Evolutionary conservation across 148 eudicot species (phyloP), one percentile per base, ranked within the genome.

Genomic region (Simmondsia chinensis): DNA sequence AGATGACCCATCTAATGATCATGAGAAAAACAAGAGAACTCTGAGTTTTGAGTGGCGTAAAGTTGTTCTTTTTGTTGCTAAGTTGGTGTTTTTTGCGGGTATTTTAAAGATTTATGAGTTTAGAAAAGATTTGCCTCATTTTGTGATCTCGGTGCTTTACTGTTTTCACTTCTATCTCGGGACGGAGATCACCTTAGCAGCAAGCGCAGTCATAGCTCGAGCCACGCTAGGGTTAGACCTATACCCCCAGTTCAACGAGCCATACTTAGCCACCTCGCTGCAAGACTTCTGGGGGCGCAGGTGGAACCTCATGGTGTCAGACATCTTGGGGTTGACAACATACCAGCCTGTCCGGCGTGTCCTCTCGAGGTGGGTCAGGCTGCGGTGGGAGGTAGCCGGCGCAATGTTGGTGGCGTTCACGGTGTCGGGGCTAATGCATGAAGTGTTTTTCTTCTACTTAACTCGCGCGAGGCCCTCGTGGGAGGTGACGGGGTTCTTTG

Each of bases 251-350:
- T 77, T 66, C 45, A 33, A 71, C 14, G 73, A 77, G 38, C 84
- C 84, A 1, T 77, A 77, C 27, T 14, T 73, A 1, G 34, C 78
- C 19, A 67, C 84, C 3, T 77, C 84, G 8, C 60, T 81, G 2
- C 89, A 77, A 14, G 78, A 81, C 47, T 81, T 81, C 35, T 81
- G 84, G 89, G 81, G 81, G 15, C 68, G 69, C 4, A 48, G 89
- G 51, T 81, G 89, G 84, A 81, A 81, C 45, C 72, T 77, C 21
- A 68, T 81, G 78, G 84, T 74, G 4, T 42, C 73, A 1, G 39
- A 72, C 29, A 57, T 72, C 3, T 48, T 77, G 31, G 61, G 89
- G 7, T 53, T 64, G n/a, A 50, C 84, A 2, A 46, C 65, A 2
- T 64, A 74, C 33, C 10, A 26, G 1, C 89, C 84, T 1, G 27